phyloP scores from a whole-genome alignment of 352 stramenopile species.

The Poterioochromonas sp. region DNA sequence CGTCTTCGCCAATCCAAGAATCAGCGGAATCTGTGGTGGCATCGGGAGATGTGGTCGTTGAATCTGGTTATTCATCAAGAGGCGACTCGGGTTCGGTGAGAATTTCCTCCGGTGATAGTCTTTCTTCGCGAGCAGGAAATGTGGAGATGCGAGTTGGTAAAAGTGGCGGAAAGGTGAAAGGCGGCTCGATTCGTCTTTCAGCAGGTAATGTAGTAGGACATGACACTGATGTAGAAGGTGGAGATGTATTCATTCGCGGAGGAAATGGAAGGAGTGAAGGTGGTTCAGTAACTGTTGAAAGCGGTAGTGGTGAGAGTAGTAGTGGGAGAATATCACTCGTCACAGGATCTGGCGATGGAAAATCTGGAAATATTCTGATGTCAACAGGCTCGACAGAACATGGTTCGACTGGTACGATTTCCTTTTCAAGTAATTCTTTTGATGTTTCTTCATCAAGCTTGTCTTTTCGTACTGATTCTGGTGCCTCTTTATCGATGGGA shows the following conservation, averaged over 20 bases:
- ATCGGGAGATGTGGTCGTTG: background rate
- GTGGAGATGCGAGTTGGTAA: slow-evolving; percentile 10
- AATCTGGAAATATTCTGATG: background rate
- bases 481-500: background rate
- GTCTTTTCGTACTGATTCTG: background rate
- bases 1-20: slow-evolving; percentile 7
- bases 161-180: slow-evolving; percentile 10
- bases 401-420: background rate
- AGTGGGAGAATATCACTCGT: background rate
- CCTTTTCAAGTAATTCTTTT: background rate
- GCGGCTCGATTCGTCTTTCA: slow-evolving; percentile 8
- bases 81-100: slow-evolving; percentile 4
- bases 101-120: slow-evolving; percentile 11
- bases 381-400: background rate
- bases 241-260: background rate
- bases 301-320: background rate
- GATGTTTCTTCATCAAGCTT: background rate
- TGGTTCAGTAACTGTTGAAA: background rate
- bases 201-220: slow-evolving; percentile 11
- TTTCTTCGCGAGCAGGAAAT: slow-evolving; percentile 11
- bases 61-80: slow-evolving; percentile 18
- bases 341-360: too few species aligned
- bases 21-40: background rate
- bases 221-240: slow-evolving; percentile 10
- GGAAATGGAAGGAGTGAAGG: background rate